Conservation (phyloP, 2,329 filamentous ascomycete genomes). For the Allantophomopsis lycopodina region DNA sequence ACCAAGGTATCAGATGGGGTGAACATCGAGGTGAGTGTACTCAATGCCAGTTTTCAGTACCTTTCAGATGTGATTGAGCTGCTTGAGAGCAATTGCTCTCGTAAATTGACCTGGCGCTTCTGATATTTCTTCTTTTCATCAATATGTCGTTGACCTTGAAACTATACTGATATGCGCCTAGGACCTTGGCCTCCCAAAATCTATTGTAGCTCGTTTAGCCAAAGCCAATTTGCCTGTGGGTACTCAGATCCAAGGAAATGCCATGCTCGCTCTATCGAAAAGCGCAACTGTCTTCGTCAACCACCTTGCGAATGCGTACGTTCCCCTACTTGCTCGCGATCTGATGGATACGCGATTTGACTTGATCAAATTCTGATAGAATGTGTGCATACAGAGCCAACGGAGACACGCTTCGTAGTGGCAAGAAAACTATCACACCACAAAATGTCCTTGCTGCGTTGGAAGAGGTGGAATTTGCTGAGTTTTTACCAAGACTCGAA, state of each 20-base stretch:
- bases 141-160: not conserved
- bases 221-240: slow-evolving; percentile 71
- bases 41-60: not conserved
- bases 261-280: slow-evolving; percentile 65
- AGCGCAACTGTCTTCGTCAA: slow-evolving; percentile 76
- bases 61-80: too few relatives aligned
- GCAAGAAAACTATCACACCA: slow-evolving; percentile 68
- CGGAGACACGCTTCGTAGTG: slow-evolving; percentile 18
- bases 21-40: not conserved
- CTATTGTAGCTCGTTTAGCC: slow-evolving; percentile 65
- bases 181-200: slow-evolving; percentile 68
- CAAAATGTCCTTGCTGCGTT: slow-evolving; percentile 65
- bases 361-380: slow-evolving; percentile 18
- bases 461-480: slow-evolving; percentile 52
- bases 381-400: slow-evolving; percentile 59
- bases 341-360: not conserved
- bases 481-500: slow-evolving; percentile 59
- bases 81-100: too few relatives aligned
- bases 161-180: slow-evolving; percentile 16
- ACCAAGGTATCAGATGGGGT: not conserved
- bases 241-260: slow-evolving; percentile 74
- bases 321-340: slow-evolving; percentile 7
- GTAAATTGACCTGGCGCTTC: not conserved
- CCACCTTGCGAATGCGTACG: slow-evolving; percentile 63
- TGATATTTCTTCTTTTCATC: not conserved